These are phyloP conservation scores for Calonectria henricotiae DNA, from an alignment of 2,329 filamentous ascomycete species.

Conservation along the genomic window DNA sequence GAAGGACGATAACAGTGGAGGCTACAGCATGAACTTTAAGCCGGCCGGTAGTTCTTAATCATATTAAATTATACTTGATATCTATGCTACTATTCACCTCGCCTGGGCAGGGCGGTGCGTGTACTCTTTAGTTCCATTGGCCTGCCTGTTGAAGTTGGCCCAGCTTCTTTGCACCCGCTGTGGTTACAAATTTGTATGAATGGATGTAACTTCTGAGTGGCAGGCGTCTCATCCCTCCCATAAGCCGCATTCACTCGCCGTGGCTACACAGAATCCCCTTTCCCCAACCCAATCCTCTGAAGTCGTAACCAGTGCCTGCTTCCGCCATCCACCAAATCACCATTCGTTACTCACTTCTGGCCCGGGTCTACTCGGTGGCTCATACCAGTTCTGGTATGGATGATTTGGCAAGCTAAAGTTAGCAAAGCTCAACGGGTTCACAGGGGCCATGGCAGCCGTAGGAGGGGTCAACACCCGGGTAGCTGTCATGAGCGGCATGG, in stretches of 20 bases:
- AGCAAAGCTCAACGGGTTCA: conserved; percentile 82
- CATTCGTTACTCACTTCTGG: conserved; percentile 4
- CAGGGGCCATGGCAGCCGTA: conserved; percentile 58
- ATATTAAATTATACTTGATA: not conserved
- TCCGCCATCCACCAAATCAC: not conserved
- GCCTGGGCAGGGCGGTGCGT: not conserved
- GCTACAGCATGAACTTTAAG: conserved; percentile 93
- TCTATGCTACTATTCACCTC: not conserved
- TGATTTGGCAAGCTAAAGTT: conserved; percentile 86
- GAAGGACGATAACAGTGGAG: conserved; percentile 90
- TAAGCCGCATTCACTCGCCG: not conserved
- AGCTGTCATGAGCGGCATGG: conserved; percentile 36
- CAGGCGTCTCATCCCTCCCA: not conserved
- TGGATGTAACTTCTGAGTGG: not conserved
- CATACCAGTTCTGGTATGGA: conserved; percentile 86
- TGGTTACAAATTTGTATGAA: not conserved
- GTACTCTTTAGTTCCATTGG: not conserved
- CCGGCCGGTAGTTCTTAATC: conserved; percentile 46
- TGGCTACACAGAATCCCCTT: not conserved
- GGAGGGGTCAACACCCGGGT: conserved; percentile 50
- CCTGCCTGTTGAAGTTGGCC: conserved; percentile 4
- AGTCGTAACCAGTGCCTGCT: not conserved
- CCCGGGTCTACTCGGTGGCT: conserved; percentile 74
- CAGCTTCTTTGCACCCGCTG: not conserved
- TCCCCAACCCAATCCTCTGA: too few species aligned